Evolutionary conservation across 768 basidiomycete species (phyloP).

Genomic region (Grammothele lineata): DNA sequence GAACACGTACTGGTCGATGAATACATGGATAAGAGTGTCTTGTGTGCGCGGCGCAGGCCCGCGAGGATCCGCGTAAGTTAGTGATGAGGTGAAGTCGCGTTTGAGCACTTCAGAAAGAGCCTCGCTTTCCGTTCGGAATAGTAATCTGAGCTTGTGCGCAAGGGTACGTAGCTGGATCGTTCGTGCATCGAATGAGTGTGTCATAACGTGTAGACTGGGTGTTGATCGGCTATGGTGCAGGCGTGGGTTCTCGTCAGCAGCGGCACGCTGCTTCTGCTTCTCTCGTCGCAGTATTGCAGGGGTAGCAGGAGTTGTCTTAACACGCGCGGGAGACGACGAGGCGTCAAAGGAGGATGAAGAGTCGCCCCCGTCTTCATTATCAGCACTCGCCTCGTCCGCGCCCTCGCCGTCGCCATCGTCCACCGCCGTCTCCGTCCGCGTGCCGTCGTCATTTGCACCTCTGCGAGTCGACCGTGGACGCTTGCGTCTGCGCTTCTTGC

Average conservation of each 20-base stretch:
- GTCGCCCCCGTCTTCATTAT: constrained; percentile 20
- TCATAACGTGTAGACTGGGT: constrained; percentile 36
- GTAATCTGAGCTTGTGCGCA: constrained; percentile 50
- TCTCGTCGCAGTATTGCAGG: constrained; percentile 18
- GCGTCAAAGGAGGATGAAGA: constrained; percentile 25
- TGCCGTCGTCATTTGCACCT: constrained; percentile 2
- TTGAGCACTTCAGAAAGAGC: constrained; percentile 27
- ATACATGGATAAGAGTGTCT: constrained; percentile 35
- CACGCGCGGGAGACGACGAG: constrained; percentile 23
- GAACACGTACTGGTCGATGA: constrained; percentile 55
- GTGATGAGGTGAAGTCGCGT: constrained; percentile 21
- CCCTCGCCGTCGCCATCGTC: constrained; percentile 12
- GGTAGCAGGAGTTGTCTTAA: constrained; percentile 26
- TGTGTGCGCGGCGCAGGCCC: constrained; percentile 29
- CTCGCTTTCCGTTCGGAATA: constrained; percentile 49
- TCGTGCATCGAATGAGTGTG: constrained; percentile 42
- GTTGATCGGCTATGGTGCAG: constrained; percentile 46
- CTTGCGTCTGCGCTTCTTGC: constrained; percentile 32
- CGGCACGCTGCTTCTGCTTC: constrained; percentile 14
- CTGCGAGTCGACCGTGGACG: constrained; percentile 22
- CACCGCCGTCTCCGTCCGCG: constrained; percentile 10
- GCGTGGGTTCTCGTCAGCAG: constrained; percentile 20
- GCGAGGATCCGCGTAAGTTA: constrained; percentile 32
- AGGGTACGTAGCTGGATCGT: constrained; percentile 49
- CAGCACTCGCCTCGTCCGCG: constrained; percentile 14